Evolutionary conservation across 2,329 filamentous ascomycete species (phyloP), one percentile per base, ranked within the genome.

Genomic region (Sphaerulina populicola): DNA sequence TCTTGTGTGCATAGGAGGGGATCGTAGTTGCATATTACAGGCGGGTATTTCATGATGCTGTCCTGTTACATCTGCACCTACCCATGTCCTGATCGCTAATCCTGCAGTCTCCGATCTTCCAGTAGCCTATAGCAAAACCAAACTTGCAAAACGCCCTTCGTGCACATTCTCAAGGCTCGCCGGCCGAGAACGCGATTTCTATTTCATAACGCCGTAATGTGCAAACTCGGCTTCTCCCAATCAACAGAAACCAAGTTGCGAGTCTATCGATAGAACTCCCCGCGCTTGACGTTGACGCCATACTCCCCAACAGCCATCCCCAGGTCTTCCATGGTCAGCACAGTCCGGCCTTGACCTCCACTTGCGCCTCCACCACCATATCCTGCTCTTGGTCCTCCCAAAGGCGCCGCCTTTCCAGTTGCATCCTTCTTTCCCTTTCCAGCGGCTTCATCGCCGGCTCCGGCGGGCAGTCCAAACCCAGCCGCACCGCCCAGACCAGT

Each of bases 301-400:
- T 97, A 98, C 75, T 98, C 93, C 30, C 87, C 87, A 29, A 97
- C 91, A 1, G 93, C 93, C 89, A 97, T 97, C 12, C 93, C 93
- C 62, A 98, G 70, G 69, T 98, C 93, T 72, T 98, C 93, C 93
- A 98, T 97, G 0, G 93, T 97, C 56, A 98, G 76, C 49, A 98
- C 91, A 14, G 93, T 96, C 57, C 89, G 79, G 57, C 94, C 94
- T 72, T 94, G 88, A 49, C 83, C 86, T 1, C 88, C 87, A 27
- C 90, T 87, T 0, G 90, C 90, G 60, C 91, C 91, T 57, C 91
- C 93, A 12, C 88, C 88, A 86, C 85, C 2, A 85, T 72, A 66
- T 60, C 80, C 73, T 9, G 73, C 71, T 43, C 74, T 64, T 54
- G 73, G 73, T 11, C 72, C 72, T 31, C 74, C 74, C 4, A 76